These are phyloP conservation scores for Colletotrichum sp. DNA, from an alignment of 2,329 filamentous ascomycete species.

Conservation along the genomic window DNA sequence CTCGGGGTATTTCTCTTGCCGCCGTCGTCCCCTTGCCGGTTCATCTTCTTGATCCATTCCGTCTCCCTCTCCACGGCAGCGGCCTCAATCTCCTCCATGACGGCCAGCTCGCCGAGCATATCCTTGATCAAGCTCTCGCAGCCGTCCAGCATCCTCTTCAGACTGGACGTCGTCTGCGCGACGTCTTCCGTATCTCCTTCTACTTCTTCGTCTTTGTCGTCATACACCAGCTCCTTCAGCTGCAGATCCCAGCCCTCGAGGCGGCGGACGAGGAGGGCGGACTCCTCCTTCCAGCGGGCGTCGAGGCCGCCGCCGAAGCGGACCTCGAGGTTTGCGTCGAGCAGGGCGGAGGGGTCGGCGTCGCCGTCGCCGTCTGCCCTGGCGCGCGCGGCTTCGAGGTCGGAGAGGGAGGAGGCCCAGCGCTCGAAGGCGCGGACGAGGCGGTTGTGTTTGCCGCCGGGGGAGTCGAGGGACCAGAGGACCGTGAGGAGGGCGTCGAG, in stretches of 20 bases:
- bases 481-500: slow-evolving; percentile 62
- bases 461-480: slow-evolving; percentile 61
- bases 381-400: slow-evolving; percentile 49
- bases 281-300: slow-evolving; percentile 62
- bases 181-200: slow-evolving; percentile 18
- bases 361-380: slow-evolving; percentile 38
- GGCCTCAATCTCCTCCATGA: slow-evolving; percentile 66
- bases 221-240: slow-evolving; percentile 44
- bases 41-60: slow-evolving; percentile 62
- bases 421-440: slow-evolving; percentile 62
- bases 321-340: slow-evolving; percentile 37
- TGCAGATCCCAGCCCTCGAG: slow-evolving; percentile 59
- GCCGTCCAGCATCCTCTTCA: slow-evolving; percentile 52
- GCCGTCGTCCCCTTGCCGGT: slow-evolving; percentile 43
- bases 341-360: slow-evolving; percentile 25
- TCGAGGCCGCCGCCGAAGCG: slow-evolving; percentile 62
- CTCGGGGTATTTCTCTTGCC: slow-evolving; percentile 33
- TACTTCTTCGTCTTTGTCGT: slow-evolving; percentile 13
- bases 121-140: slow-evolving; percentile 55
- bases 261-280: slow-evolving; percentile 52
- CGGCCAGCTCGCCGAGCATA: slow-evolving; percentile 66
- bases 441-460: slow-evolving; percentile 59
- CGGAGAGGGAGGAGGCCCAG: slow-evolving; percentile 56
- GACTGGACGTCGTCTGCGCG: slow-evolving; percentile 32
- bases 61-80: slow-evolving; percentile 61